These are phyloP conservation scores for Debaryomyces singareniensis DNA, from an alignment of 1,139 yeast species.

Conservation along the genomic window DNA sequence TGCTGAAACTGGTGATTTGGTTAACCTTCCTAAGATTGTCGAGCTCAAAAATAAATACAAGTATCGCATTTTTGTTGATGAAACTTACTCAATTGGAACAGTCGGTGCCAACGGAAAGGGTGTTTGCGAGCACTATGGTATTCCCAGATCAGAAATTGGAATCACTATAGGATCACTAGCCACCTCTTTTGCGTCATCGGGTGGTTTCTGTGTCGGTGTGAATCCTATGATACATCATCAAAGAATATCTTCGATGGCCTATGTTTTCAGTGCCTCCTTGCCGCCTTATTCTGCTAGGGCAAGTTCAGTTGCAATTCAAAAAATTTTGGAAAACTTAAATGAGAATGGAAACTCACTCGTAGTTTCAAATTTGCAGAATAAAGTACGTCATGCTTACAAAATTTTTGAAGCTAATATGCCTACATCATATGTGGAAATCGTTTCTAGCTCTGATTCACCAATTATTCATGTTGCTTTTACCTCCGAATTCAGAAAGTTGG, in stretches of 20 bases:
- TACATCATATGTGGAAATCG: conserved; percentile 37
- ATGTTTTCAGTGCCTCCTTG: conserved; percentile 89
- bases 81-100: conserved; percentile 78
- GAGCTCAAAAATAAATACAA: conserved; percentile 76
- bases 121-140: conserved; percentile 59
- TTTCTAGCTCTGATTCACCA: conserved; percentile 61
- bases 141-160: conserved; percentile 66
- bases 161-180: conserved; percentile 88
- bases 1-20: conserved; percentile 76
- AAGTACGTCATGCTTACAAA: conserved; percentile 14
- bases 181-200: conserved; percentile 77
- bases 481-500: conserved; percentile 32
- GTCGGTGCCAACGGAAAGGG: conserved; percentile 87
- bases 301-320: conserved; percentile 54
- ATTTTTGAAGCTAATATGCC: conserved; percentile 11
- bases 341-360: conserved; percentile 26
- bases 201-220: conserved; percentile 92
- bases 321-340: conserved; percentile 27
- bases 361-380: conserved; percentile 21
- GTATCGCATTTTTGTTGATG: conserved; percentile 82
- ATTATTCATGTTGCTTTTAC: conserved; percentile 55
- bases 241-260: conserved; percentile 82
- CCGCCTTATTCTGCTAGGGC: conserved; percentile 87
- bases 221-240: conserved; percentile 85
- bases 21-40: conserved; percentile 62